Percentiles rank a stretch among this genome's conserved stretches.
Evolutionary conservation across 2,329 filamentous ascomycete species (phyloP).

Genomic region (Ascochyta clinopodiicola): DNA sequence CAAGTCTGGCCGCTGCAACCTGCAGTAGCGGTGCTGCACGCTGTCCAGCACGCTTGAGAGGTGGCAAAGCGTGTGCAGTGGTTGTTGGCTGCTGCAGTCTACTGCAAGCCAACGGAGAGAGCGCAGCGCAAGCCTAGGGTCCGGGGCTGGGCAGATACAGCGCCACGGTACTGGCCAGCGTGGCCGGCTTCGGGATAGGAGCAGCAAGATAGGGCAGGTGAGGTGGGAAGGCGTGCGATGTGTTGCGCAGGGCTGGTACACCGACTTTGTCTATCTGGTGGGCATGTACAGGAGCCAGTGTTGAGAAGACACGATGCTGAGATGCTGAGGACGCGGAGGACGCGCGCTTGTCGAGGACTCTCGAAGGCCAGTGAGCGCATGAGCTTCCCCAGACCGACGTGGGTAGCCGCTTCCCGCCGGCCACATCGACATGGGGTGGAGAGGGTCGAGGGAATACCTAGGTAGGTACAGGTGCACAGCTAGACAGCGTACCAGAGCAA

Average conservation of each 20-base stretch:
- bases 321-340: not conserved
- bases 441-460: slow-evolving; percentile 18
- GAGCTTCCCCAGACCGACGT: slow-evolving; percentile 36
- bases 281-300: slow-evolving; percentile 26
- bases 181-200: slow-evolving; percentile 34
- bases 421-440: not conserved
- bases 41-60: slow-evolving; percentile 26
- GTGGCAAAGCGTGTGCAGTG: slow-evolving; percentile 29
- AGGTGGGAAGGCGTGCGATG: slow-evolving; percentile 16
- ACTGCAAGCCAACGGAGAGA: slow-evolving; percentile 31
- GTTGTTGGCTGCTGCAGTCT: slow-evolving; percentile 35
- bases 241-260: slow-evolving; percentile 32
- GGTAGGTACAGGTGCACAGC: slow-evolving; percentile 22
- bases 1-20: slow-evolving; percentile 29
- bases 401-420: slow-evolving; percentile 32
- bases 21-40: slow-evolving; percentile 39
- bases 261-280: slow-evolving; percentile 42
- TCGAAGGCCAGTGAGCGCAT: slow-evolving; percentile 13
- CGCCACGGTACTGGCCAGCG: slow-evolving; percentile 17
- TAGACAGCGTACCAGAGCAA: slow-evolving; percentile 27
- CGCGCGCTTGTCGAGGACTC: slow-evolving; percentile 14
- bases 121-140: slow-evolving; percentile 8
- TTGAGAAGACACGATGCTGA: slow-evolving; percentile 31
- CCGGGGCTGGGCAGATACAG: slow-evolving; percentile 6
- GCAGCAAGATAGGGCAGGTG: slow-evolving; percentile 26